Base-by-base conservation (phyloP, 768 basidiomycete species). In the Brasilioporus rufonigricans region DNA sequence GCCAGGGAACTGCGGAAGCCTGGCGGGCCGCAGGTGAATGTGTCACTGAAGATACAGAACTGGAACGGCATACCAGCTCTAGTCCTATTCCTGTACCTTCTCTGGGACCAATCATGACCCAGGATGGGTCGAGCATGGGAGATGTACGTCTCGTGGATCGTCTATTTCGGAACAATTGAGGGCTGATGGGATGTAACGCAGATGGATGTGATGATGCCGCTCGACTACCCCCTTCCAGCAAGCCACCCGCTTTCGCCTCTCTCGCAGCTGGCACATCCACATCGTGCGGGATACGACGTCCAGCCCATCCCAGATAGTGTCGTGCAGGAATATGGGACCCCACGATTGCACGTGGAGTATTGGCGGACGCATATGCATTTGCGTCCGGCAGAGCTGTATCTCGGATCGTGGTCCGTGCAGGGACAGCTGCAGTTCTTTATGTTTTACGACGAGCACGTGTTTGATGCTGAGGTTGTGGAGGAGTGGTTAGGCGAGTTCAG, bases 381-480 rank as follows among this genome's bases (percentile, higher is more conserved):
- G 50, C 74, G 78, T 9, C 76, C 79, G 19, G 71, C 61, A 3
- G 77, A 80, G 60, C 64, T n/a, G n/a, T n/a, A n/a, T n/a, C n/a
- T n/a, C n/a, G n/a, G n/a, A n/a, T n/a, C n/a, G n/a, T n/a, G n/a
- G n/a, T n/a, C n/a, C n/a, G n/a, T n/a, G n/a, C n/a, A n/a, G n/a
- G n/a, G n/a, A n/a, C n/a, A n/a, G n/a, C n/a, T n/a, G n/a, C n/a
- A n/a, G n/a, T n/a, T n/a, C n/a, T n/a, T n/a, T n/a, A n/a, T 82
- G 29, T 80, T 44, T 26, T 44, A 24, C 6, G 41, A 44, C 6
- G 26, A 26, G 35, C 35, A 16, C 35, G 35, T 36, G 10, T 36
- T 16, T 36, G 35, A 16, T 16, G 16, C 10, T 13, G 14, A 27
- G 23, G 24, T 44, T 13, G 41, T 44, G 24, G 14, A 16, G 41